These are phyloP conservation scores for Oenanthe javanica DNA, from an alignment of 140 eudicot species.

Conservation along the genomic window DNA sequence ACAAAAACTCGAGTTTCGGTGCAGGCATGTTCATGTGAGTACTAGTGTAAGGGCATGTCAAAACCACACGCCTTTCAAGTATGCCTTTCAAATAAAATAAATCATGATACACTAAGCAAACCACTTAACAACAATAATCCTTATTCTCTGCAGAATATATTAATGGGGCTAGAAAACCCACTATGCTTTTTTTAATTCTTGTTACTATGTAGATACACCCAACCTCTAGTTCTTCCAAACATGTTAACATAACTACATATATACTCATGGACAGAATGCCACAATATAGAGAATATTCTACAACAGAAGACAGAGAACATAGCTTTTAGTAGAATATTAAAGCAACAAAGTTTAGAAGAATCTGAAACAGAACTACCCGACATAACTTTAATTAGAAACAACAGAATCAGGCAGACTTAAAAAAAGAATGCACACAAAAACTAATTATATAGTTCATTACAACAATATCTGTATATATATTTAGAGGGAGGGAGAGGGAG, in stretches of 20 bases:
- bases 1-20: background rate
- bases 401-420: background rate
- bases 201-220: background rate
- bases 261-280: background rate
- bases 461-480: background rate
- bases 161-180: background rate
- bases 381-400: background rate
- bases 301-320: background rate
- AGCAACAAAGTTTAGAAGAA: background rate
- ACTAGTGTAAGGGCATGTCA: background rate
- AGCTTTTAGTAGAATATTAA: conserved; percentile 1
- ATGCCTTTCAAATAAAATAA: background rate
- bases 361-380: background rate
- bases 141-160: background rate
- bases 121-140: background rate
- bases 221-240: background rate
- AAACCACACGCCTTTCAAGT: too few species aligned
- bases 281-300: background rate
- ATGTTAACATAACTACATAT: background rate
- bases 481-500: background rate
- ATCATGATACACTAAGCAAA: background rate
- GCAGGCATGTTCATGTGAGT: background rate
- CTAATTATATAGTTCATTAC: background rate
- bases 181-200: background rate
- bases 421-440: background rate